Conservation (phyloP, 306 rosid genomes). For the Medicago ruthenica region DNA sequence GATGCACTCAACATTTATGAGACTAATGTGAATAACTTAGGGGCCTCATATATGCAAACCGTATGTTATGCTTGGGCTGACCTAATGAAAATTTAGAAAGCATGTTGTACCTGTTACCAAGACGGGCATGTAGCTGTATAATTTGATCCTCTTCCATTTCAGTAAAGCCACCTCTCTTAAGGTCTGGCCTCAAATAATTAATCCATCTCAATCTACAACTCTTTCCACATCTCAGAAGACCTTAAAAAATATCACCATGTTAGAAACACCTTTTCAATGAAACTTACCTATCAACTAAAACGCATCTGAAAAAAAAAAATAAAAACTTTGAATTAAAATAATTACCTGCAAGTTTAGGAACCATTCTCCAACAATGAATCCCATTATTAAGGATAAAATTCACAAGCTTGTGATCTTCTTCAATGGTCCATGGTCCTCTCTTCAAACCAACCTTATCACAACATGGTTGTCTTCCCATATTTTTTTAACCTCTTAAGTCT, state of each 20-base stretch:
- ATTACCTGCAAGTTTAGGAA: constrained; percentile 96
- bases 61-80: not conserved
- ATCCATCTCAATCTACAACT: constrained; percentile 99
- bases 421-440: constrained; percentile 98
- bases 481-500: not conserved
- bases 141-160: constrained; percentile 89
- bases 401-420: constrained; percentile 91
- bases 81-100: not conserved
- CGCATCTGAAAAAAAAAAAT: not conserved
- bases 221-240: constrained; percentile 92
- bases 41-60: not conserved
- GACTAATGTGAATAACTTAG: not conserved
- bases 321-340: not conserved
- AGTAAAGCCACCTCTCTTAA: constrained; percentile 90
- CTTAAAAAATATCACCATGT: constrained; percentile 53
- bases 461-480: constrained; percentile 96
- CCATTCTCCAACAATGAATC: constrained; percentile 93
- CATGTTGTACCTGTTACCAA: constrained; percentile 83
- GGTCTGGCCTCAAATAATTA: constrained; percentile 94
- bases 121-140: constrained; percentile 80
- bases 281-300: not conserved
- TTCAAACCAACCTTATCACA: constrained; percentile 93
- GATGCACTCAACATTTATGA: not conserved
- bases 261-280: constrained; percentile 10
- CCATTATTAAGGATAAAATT: constrained; percentile 93